phyloP scores from a whole-genome alignment of 2,329 filamentous ascomycete species.

The Trichophaea hybrida region DNA sequence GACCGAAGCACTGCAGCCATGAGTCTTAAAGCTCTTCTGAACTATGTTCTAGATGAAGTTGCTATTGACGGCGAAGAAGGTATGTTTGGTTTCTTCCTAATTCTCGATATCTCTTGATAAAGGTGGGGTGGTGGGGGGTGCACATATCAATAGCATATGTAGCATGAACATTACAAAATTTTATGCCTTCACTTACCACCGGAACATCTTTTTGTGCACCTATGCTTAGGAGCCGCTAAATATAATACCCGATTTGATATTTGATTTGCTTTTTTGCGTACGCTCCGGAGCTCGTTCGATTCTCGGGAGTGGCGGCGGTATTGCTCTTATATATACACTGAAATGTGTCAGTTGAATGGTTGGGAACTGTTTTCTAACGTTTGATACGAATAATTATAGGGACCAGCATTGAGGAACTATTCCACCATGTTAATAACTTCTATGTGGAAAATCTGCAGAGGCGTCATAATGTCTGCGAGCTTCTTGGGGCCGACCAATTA shows the following conservation, averaged over 20 bases:
- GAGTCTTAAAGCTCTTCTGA: conserved; percentile 22
- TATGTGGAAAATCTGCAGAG: conserved; percentile 17
- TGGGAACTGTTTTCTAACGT: not conserved
- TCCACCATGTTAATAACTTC: conserved; percentile 22
- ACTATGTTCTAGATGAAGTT: conserved; percentile 24
- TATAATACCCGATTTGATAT: not conserved
- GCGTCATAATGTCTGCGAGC: not conserved
- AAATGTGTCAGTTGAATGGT: not conserved
- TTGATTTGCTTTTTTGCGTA: not conserved
- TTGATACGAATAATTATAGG: conserved; percentile 4
- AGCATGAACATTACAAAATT: not conserved
- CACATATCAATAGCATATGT: not conserved
- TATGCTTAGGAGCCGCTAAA: not conserved
- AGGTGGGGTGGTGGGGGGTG: not conserved
- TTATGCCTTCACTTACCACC: not conserved
- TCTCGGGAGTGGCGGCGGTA: not conserved
- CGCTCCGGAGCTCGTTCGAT: not conserved
- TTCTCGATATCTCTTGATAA: not conserved
- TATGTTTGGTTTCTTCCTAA: conserved; percentile 9
- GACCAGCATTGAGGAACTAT: conserved; percentile 19
- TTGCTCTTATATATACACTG: no score
- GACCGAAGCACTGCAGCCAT: conserved; percentile 1
- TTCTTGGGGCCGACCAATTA: not conserved
- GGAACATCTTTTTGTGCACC: not conserved
- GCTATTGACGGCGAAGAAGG: conserved; percentile 21